phyloP scores from a whole-genome alignment of 202 grass and related monocot genomes.

The Cymbopogon flexuosus region DNA sequence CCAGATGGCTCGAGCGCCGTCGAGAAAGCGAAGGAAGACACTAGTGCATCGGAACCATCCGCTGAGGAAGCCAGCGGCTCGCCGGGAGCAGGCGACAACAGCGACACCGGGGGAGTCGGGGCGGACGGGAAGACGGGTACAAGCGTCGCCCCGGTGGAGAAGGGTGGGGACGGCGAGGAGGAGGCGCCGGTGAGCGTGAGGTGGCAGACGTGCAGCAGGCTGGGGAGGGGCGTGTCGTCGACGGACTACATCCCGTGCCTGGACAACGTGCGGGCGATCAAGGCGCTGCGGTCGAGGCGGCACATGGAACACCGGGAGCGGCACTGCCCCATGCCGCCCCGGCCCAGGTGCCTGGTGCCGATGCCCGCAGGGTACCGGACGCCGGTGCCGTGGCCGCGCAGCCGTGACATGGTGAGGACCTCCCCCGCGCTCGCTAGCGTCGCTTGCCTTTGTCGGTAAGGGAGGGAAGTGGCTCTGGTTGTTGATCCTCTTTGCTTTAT shows the following conservation, averaged over 20 bases:
- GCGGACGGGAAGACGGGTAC: neutral
- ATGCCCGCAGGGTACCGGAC: conserved; percentile 49
- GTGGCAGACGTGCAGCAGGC: conserved; percentile 67
- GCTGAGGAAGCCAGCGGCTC: neutral
- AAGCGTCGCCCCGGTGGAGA: neutral
- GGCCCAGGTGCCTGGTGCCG: conserved; percentile 56
- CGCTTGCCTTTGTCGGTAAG: conserved; percentile 49
- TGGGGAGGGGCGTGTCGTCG: conserved; percentile 47
- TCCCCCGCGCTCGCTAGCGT: neutral
- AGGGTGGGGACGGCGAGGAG: neutral
- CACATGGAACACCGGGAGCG: conserved; percentile 96
- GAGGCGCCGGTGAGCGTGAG: conserved; percentile 33
- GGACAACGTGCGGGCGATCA: conserved; percentile 84
- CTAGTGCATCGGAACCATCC: neutral
- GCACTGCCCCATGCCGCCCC: conserved; percentile 54
- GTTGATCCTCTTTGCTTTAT: neutral
- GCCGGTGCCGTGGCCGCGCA: conserved; percentile 75
- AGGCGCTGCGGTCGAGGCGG: conserved; percentile 64
- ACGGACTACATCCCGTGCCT: conserved; percentile 75
- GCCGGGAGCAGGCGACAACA: neutral
- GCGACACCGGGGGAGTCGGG: neutral
- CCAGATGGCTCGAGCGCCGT: neutral
- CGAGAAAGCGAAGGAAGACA: neutral
- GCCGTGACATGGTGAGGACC: conserved; percentile 86
- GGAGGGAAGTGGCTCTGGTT: conserved; percentile 27